Evolutionary conservation across 208 protist species (phyloP), one percentile per base, ranked within the genome.

Genomic region (Wallacemonas sp.): DNA sequence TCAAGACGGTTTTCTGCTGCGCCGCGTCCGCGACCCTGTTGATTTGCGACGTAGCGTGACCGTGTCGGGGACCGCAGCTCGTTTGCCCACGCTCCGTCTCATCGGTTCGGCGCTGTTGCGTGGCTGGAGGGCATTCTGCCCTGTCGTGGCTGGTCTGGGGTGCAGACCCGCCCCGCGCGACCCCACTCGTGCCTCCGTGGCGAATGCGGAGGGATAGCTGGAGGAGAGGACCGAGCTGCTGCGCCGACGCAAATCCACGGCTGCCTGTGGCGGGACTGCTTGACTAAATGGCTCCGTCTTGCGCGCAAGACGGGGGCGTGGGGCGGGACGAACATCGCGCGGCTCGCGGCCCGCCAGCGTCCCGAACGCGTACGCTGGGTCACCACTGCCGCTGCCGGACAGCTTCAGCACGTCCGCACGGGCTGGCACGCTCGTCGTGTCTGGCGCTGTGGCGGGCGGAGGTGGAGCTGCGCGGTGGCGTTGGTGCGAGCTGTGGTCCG

Each of bases 341-440:
- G 9, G 19, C 5, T 9, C 44, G 4, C 9, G 44, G 17, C 9
- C 44, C 17, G 2, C 8, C 33, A 6, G 6, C 6, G 46, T 15
- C 46, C 24, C 9, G 5, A 26, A 4, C 6, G 19, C 11, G 5
- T 5, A 12, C 3, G 30, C 30, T 24, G 51, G 4, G 51, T 17
- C 51, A 21, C 17, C 51, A 27, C 47, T 55, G 24, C 21, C 47
- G 33, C 47, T 42, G 38, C 53, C 51, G 51, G 66, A 79, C 6
- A 49, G 54, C 33, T 28, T 33, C 33, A 79, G 27, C 38, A 54
- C 68, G 14, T 51, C 41, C 19, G 70, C n/a, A n/a, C n/a, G n/a
- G n/a, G n/a, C n/a, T n/a, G n/a, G n/a, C n/a, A n/a, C n/a, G n/a
- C n/a, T n/a, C n/a, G n/a, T n/a, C n/a, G n/a, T n/a, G n/a, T n/a